Percentiles rank a stretch among this genome's conserved stretches.
Conservation (phyloP, 345 rosid genomes). For the Populus euphratica region DNA sequence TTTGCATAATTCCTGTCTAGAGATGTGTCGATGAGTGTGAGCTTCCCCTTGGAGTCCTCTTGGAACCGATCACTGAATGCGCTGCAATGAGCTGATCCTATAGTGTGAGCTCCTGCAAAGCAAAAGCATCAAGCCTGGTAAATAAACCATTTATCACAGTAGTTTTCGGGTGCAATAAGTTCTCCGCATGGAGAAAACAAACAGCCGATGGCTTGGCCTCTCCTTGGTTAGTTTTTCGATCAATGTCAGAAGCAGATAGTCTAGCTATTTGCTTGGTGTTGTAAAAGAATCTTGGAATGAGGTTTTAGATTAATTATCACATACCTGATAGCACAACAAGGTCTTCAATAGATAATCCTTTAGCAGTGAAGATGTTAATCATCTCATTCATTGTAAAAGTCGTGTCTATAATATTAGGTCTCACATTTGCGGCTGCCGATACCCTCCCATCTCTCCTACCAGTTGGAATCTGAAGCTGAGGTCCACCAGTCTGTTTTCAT, state of each 20-base stretch:
- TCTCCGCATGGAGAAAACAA: too few relatives aligned
- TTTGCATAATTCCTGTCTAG: slow-evolving; percentile 50
- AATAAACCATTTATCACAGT: too few relatives aligned
- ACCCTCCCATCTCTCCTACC: slow-evolving; percentile 69
- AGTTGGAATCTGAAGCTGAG: slow-evolving; percentile 49
- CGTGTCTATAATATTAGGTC: slow-evolving; percentile 67
- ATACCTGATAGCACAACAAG: slow-evolving; percentile 70
- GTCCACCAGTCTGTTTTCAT: slow-evolving; percentile 62
- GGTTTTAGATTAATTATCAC: neutral
- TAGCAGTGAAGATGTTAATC: slow-evolving; percentile 53
- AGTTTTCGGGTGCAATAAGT: neutral
- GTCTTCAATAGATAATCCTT: slow-evolving; percentile 66
- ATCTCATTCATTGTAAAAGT: slow-evolving; percentile 62
- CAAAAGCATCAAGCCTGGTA: neutral
- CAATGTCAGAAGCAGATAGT: neutral
- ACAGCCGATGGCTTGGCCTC: neutral
- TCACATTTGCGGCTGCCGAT: slow-evolving; percentile 51
- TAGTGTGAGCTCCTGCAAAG: slow-evolving; percentile 66
- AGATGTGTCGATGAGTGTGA: slow-evolving; percentile 43
- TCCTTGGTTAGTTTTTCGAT: neutral
- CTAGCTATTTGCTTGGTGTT: neutral
- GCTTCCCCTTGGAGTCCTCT: slow-evolving; percentile 46
- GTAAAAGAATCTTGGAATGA: neutral
- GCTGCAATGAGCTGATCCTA: slow-evolving; percentile 72
- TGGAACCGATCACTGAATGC: slow-evolving; percentile 60